A percentile compares a stretch with the other conserved stretches of the same genome.
These are phyloP conservation scores for Colletotrichum liriopes DNA, from an alignment of 2,329 filamentous ascomycete genomes.

Conservation along the genomic window DNA sequence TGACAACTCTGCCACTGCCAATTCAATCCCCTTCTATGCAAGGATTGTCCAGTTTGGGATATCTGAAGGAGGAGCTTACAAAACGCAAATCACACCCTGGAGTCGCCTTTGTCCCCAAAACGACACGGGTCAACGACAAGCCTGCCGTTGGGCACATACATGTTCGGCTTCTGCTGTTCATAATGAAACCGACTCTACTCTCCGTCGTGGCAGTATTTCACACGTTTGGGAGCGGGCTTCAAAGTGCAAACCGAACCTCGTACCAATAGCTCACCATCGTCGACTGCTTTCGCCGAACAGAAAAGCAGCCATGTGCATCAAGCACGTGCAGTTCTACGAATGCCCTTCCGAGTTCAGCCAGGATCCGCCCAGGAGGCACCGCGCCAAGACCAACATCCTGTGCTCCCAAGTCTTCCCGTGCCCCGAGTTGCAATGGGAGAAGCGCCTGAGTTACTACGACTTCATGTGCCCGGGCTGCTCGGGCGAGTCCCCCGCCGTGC, in stretches of 20 bases:
- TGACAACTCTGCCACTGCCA: not conserved
- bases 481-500: constrained; percentile 37
- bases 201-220: not conserved
- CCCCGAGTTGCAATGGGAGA: constrained; percentile 30
- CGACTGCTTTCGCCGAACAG: not conserved
- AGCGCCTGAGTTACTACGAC: constrained; percentile 28
- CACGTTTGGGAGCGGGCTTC: constrained; percentile 1
- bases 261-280: not conserved
- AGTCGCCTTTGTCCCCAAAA: not conserved
- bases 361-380: constrained; percentile 9
- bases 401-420: constrained; percentile 36
- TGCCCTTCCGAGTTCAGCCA: constrained; percentile 23
- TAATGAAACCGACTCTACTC: too few species aligned
- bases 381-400: constrained; percentile 36
- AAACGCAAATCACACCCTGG: not conserved
- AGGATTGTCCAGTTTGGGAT: not conserved
- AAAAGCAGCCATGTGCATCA: constrained; percentile 32
- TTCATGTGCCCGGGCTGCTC: constrained; percentile 39
- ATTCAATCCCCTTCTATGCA: not conserved
- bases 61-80: too few species aligned
- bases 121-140: not conserved
- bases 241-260: not conserved
- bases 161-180: not conserved
- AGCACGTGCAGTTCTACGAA: constrained; percentile 29
- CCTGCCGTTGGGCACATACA: not conserved